These are phyloP conservation scores for Falciphora oryzae DNA, from an alignment of 2,329 filamentous ascomycete species.

Conservation along the genomic window DNA sequence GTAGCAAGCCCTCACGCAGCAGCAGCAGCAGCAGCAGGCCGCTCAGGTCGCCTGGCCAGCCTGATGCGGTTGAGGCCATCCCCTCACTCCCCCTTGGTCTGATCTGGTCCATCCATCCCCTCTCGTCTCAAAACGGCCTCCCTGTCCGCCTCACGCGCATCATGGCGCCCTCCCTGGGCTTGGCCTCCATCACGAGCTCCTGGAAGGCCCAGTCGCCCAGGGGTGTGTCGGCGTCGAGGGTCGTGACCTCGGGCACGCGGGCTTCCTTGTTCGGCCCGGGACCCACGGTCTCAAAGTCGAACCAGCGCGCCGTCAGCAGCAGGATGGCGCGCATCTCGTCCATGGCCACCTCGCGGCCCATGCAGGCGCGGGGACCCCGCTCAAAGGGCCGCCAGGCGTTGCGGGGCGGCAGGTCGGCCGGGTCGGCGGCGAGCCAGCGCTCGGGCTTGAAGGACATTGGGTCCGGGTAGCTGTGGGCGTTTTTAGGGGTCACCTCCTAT, in stretches of 20 bases:
- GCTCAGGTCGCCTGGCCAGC: too few species aligned
- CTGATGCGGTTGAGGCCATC: too few species aligned
- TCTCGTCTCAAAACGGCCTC: slow-evolving; percentile 1
- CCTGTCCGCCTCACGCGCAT: slow-evolving; percentile 6
- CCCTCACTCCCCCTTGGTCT: too few species aligned
- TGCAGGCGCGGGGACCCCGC: slow-evolving; percentile 47
- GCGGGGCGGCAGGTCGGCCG: slow-evolving; percentile 29
- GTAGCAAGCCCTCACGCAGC: too few species aligned
- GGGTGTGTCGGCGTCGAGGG: neutral
- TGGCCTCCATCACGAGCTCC: slow-evolving; percentile 3
- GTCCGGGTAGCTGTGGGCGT: slow-evolving; percentile 23
- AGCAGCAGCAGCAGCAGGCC: too few species aligned
- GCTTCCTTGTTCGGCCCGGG: neutral
- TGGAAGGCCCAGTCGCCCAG: slow-evolving; percentile 9
- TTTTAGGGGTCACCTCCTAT: too few species aligned
- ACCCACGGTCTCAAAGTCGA: slow-evolving; percentile 11
- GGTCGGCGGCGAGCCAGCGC: slow-evolving; percentile 34
- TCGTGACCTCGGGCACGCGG: neutral
- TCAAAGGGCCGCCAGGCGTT: slow-evolving; percentile 51
- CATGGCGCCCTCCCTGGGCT: slow-evolving; percentile 5
- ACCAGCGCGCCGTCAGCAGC: slow-evolving; percentile 11
- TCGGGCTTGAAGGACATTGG: slow-evolving; percentile 42
- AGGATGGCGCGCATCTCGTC: slow-evolving; percentile 14
- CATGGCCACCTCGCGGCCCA: slow-evolving; percentile 37
- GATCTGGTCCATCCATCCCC: neutral